Evolutionary conservation across 2,329 filamentous ascomycete genomes (phyloP).

Genomic region (Aspergillus versicolor): DNA sequence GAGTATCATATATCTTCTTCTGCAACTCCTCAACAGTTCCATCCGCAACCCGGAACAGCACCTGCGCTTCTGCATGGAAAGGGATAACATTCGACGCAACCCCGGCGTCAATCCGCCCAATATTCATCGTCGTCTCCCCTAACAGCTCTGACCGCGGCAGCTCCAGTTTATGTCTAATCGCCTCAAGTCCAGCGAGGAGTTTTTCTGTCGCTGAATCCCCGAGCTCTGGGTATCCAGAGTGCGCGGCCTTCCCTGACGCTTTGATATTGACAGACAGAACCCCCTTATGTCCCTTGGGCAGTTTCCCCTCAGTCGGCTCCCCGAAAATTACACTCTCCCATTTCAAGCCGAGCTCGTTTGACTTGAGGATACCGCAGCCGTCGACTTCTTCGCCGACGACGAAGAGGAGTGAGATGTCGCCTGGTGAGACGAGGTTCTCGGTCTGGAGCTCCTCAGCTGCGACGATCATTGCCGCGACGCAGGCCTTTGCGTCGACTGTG

Average conservation of each 20-base stretch:
- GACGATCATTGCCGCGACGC: constrained; percentile 65
- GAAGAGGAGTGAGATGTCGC: constrained; percentile 61
- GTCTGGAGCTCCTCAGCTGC: constrained; percentile 60
- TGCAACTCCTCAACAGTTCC: too few relatives aligned
- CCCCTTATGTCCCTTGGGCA: constrained; percentile 56
- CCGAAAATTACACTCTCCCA: constrained; percentile 54
- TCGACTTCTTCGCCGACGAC: constrained; percentile 60
- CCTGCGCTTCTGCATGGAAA: neutral
- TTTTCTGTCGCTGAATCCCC: constrained; percentile 34
- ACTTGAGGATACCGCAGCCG: constrained; percentile 56
- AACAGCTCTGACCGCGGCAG: constrained; percentile 39
- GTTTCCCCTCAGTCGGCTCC: constrained; percentile 56
- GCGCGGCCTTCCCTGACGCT: constrained; percentile 26
- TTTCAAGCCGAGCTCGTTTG: constrained; percentile 42
- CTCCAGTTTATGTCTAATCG: constrained; percentile 15
- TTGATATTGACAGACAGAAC: constrained; percentile 34
- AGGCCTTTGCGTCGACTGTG: constrained; percentile 60
- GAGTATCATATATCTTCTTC: too few relatives aligned
- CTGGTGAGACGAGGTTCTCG: constrained; percentile 39
- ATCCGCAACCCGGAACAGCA: neutral
- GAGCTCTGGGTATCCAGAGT: constrained; percentile 39
- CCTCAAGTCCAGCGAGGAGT: constrained; percentile 32
- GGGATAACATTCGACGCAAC: neutral
- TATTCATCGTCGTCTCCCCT: constrained; percentile 42
- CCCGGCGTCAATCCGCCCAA: constrained; percentile 34